Percentiles rank a stretch among this genome's conserved stretches.
Evolutionary conservation across 768 basidiomycete genomes (phyloP).

Genomic region (Pulveroboletus sp.): DNA sequence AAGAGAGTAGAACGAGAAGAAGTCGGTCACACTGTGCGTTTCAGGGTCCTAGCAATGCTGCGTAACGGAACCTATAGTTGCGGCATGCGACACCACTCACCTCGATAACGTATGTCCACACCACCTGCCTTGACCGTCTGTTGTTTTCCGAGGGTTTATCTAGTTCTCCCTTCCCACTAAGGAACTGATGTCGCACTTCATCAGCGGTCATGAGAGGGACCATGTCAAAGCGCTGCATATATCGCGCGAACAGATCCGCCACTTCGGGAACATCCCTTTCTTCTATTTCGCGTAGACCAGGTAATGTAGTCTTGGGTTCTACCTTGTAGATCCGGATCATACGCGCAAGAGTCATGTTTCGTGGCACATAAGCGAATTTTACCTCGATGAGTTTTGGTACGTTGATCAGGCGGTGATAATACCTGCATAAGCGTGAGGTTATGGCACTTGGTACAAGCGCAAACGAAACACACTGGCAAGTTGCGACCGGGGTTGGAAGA

Average conservation of each 20-base stretch:
- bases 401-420: slow-evolving; percentile 89
- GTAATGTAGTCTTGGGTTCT: slow-evolving; percentile 43
- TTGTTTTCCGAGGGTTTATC: slow-evolving; percentile 34
- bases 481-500: slow-evolving; percentile 88
- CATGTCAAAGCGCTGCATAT: slow-evolving; percentile 86
- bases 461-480: slow-evolving; percentile 57
- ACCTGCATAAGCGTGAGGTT: slow-evolving; percentile 42
- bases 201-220: slow-evolving; percentile 66
- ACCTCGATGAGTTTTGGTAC: slow-evolving; percentile 88
- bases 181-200: slow-evolving; percentile 82
- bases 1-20: slow-evolving; percentile 95
- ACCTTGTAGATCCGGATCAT: slow-evolving; percentile 77
- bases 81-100: slow-evolving; percentile 37
- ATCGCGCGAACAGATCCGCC: slow-evolving; percentile 62
- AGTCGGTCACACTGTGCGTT: slow-evolving; percentile 84
- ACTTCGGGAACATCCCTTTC: slow-evolving; percentile 71
- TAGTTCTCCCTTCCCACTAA: slow-evolving; percentile 69
- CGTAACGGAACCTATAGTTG: neutral
- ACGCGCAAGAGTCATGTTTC: slow-evolving; percentile 85
- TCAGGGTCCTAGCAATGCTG: slow-evolving; percentile 60
- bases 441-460: neutral
- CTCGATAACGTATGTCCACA: slow-evolving; percentile 96
- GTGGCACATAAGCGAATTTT: slow-evolving; percentile 82
- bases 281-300: slow-evolving; percentile 85
- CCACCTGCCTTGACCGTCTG: slow-evolving; percentile 74